A percentile compares a stretch with the other conserved stretches of the same genome.
Evolutionary conservation across 2,329 filamentous ascomycete genomes (phyloP).

Genomic region (Diaporthe ampelina): DNA sequence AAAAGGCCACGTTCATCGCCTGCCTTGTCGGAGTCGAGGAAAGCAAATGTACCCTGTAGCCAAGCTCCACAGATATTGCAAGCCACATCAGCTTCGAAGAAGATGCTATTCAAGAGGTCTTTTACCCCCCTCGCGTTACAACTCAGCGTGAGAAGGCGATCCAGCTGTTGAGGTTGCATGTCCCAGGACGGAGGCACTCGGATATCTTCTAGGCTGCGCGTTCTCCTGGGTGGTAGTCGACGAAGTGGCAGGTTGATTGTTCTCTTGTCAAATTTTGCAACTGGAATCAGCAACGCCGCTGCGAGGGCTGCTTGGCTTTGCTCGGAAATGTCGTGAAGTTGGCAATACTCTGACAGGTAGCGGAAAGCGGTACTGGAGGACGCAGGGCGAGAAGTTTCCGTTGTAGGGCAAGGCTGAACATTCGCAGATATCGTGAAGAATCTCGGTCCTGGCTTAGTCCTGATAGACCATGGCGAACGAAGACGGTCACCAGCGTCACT

Average conservation of each 20-base stretch:
- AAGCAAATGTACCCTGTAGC: constrained; percentile 9
- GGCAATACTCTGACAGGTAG: constrained; percentile 49
- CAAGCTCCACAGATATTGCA: constrained; percentile 15
- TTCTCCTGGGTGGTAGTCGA: constrained; percentile 6
- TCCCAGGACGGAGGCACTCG: background rate
- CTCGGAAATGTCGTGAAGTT: constrained; percentile 45
- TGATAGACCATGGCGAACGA: constrained; percentile 46
- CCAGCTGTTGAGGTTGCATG: constrained; percentile 9
- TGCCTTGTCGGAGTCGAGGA: constrained; percentile 16
- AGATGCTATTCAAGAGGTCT: constrained; percentile 15
- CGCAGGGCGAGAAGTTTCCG: constrained; percentile 38
- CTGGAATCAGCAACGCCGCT: constrained; percentile 48
- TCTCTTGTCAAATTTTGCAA: constrained; percentile 45
- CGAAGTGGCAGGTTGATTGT: constrained; percentile 34
- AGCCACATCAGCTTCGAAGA: constrained; percentile 20
- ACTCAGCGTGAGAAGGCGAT: constrained; percentile 17
- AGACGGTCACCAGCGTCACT: constrained; percentile 41
- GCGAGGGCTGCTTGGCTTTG: constrained; percentile 48
- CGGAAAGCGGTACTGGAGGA: constrained; percentile 45
- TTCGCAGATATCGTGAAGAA: constrained; percentile 19
- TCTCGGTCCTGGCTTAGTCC: constrained; percentile 39
- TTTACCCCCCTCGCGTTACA: constrained; percentile 16
- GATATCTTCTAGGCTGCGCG: background rate
- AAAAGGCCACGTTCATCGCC: constrained; percentile 1
- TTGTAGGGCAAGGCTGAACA: background rate